phyloP scores from a whole-genome alignment of 768 basidiomycete species.

The Auriculariales sp. region DNA sequence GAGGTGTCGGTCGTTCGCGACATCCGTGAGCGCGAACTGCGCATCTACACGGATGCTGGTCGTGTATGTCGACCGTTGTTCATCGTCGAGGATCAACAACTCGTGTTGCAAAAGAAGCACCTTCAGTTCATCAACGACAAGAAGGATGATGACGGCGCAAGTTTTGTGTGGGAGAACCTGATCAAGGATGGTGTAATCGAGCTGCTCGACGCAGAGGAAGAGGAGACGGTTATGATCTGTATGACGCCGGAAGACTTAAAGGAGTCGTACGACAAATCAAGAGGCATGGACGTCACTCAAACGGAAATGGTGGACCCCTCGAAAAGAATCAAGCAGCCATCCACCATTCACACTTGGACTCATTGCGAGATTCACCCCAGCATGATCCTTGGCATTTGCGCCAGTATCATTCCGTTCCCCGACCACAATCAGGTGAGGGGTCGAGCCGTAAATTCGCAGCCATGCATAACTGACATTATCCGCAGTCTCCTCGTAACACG shows the following conservation, averaged over 20 bases:
- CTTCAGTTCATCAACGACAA: conserved; percentile 54
- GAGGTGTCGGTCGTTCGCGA: conserved; percentile 97
- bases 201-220: conserved; percentile 93
- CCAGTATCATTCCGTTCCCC: conserved; percentile 98
- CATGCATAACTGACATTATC: conserved; percentile 3
- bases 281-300: conserved; percentile 39
- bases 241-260: conserved; percentile 97
- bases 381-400: conserved; percentile 98
- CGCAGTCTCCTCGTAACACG: conserved; percentile 95
- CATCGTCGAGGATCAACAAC: conserved; percentile 85
- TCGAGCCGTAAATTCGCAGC: neutral
- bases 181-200: conserved; percentile 84
- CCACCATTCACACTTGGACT: conserved; percentile 85
- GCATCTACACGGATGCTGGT: conserved; percentile 92
- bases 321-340: conserved; percentile 72
- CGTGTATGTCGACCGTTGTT: conserved; percentile 94
- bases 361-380: conserved; percentile 99
- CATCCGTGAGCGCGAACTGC: conserved; percentile 87
- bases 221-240: conserved; percentile 98
- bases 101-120: conserved; percentile 73
- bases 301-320: conserved; percentile 70
- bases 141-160: conserved; percentile 21
- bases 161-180: conserved; percentile 71
- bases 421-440: conserved; percentile 89
- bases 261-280: conserved; percentile 54